Evolutionary conservation across 345 rosid genomes (phyloP).

Genomic region (Pelargonium nanum): DNA sequence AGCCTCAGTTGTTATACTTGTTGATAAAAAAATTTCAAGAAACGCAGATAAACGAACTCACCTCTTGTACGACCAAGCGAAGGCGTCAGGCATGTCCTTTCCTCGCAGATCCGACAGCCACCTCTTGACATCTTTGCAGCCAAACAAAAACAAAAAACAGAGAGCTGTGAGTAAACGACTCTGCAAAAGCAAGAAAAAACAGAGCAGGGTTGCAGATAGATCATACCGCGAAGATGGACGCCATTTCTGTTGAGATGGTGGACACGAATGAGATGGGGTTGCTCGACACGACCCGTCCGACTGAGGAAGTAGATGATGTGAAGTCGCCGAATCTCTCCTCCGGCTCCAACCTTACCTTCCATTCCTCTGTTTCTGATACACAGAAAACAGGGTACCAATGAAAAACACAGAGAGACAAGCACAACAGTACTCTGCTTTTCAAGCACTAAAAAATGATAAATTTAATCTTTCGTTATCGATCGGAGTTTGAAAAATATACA

Average conservation of each 20-base stretch:
- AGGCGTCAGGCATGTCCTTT: slow-evolving; percentile 52
- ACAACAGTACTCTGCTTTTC: too few relatives aligned
- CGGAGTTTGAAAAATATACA: not conserved
- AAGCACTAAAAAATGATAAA: too few relatives aligned
- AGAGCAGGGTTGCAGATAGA: not conserved
- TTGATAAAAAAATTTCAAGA: too few relatives aligned
- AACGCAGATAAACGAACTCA: not conserved
- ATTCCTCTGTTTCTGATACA: not conserved
- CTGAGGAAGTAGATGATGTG: slow-evolving; percentile 63
- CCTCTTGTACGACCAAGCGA: slow-evolving; percentile 77
- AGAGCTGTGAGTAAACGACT: not conserved
- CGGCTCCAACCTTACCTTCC: not conserved
- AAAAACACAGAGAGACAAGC: too few relatives aligned
- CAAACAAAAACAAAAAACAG: not conserved
- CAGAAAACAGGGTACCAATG: not conserved
- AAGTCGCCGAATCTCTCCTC: slow-evolving; percentile 45
- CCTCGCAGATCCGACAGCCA: slow-evolving; percentile 69
- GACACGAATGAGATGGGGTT: slow-evolving; percentile 68
- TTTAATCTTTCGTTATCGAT: too few relatives aligned
- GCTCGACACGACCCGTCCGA: slow-evolving; percentile 41
- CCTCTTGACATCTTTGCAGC: slow-evolving; percentile 45
- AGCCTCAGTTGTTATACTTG: too few relatives aligned
- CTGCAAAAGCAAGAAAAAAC: not conserved
- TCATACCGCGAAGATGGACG: slow-evolving; percentile 51
- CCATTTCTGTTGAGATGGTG: slow-evolving; percentile 41